Percentiles rank a stretch among this genome's conserved stretches.
These are phyloP conservation scores for Wallacemonas rigidus DNA, from an alignment of 208 protist species.

Conservation along the genomic window DNA sequence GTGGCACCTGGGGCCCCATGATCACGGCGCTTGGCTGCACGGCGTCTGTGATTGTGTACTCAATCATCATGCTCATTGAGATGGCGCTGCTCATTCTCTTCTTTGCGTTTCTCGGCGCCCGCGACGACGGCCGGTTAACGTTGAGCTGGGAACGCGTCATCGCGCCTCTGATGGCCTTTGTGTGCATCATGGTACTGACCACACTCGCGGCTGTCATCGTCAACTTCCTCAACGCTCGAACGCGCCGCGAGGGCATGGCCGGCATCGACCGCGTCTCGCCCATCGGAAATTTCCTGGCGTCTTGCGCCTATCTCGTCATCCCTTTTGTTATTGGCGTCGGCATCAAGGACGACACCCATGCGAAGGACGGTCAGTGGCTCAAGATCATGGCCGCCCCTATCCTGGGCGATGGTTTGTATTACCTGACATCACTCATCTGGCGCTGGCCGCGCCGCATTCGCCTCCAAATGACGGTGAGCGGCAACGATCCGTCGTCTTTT, in stretches of 20 bases:
- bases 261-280: conserved; percentile 69
- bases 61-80: conserved; percentile 52
- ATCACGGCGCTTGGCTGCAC: conserved; percentile 59
- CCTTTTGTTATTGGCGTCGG: conserved; percentile 54
- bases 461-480: conserved; percentile 71
- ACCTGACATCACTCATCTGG: conserved; percentile 86
- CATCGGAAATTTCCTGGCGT: conserved; percentile 73
- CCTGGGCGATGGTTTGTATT: conserved; percentile 77
- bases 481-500: conserved; percentile 50
- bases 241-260: conserved; percentile 64
- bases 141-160: conserved; percentile 50
- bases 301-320: conserved; percentile 57
- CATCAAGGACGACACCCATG: conserved; percentile 33
- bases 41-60: conserved; percentile 63
- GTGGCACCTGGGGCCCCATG: conserved; percentile 86
- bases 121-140: conserved; percentile 31
- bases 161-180: conserved; percentile 64
- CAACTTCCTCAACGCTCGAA: conserved; percentile 44
- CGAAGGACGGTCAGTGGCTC: conserved; percentile 40
- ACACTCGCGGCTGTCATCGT: conserved; percentile 55
- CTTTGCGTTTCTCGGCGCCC: conserved; percentile 63
- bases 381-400: conserved; percentile 71
- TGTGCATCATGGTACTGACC: conserved; percentile 42
- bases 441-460: conserved; percentile 73
- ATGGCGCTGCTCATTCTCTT: conserved; percentile 63